phyloP scores from a whole-genome alignment of 805 yeast species.

The Candida gorgasii region DNA sequence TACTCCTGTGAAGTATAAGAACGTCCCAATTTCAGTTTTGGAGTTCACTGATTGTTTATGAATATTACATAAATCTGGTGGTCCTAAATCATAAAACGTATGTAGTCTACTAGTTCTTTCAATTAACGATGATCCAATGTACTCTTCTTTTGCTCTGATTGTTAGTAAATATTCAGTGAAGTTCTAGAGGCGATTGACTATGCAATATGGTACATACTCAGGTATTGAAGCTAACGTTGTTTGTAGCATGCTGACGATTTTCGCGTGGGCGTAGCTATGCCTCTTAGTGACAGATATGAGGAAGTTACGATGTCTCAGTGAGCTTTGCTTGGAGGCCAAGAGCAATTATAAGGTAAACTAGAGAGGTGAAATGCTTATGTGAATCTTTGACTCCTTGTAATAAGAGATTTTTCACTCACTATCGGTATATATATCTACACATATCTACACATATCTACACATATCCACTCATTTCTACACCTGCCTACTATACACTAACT shows the following conservation, averaged over 20 bases:
- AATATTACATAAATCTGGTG: conserved; percentile 63
- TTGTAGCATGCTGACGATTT: conserved; percentile 28
- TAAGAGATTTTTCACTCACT: too few relatives aligned
- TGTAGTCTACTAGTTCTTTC: conserved; percentile 64
- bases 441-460: too few relatives aligned
- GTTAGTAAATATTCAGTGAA: conserved; percentile 13
- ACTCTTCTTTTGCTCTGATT: conserved; percentile 48
- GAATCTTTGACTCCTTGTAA: too few relatives aligned
- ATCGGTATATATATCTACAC: too few relatives aligned
- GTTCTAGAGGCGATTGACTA: neutral
- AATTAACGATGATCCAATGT: conserved; percentile 57
- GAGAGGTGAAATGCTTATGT: too few relatives aligned
- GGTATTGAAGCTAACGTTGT: conserved; percentile 41
- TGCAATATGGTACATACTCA: conserved; percentile 20
- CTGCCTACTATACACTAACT: conserved; percentile 4
- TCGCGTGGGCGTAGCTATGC: conserved; percentile 7
- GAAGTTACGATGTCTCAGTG: too few relatives aligned
- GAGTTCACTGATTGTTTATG: conserved; percentile 43
- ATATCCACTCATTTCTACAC: too few relatives aligned
- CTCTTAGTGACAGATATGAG: neutral
- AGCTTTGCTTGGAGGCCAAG: too few relatives aligned
- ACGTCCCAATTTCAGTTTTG: conserved; percentile 64
- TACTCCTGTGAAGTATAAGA: conserved; percentile 70
- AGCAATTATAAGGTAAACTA: too few relatives aligned
- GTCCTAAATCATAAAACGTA: conserved; percentile 67